These are phyloP conservation scores for Albophoma yamanashiensis DNA, from an alignment of 2,329 filamentous ascomycete genomes.

Conservation along the genomic window DNA sequence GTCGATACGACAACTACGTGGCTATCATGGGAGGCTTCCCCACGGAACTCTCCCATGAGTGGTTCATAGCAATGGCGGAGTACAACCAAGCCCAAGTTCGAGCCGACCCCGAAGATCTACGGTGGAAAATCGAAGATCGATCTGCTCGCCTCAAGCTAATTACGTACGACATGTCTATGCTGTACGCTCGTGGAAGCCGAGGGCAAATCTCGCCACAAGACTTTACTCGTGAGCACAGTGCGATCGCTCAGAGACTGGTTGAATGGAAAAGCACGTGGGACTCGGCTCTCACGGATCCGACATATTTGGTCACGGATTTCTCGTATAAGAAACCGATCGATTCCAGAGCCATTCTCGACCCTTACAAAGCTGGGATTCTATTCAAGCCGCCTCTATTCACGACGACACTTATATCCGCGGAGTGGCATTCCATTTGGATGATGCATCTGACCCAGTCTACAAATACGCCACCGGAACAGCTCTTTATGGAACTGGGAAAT, in stretches of 20 bases:
- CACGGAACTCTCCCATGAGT: conserved; percentile 63
- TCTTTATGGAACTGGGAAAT: conserved; percentile 42
- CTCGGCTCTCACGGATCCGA: conserved; percentile 47
- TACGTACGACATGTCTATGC: conserved; percentile 67
- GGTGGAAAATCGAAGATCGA: conserved; percentile 56
- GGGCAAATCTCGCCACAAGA: conserved; percentile 53
- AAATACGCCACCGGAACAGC: conserved; percentile 38
- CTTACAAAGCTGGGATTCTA: conserved; percentile 58
- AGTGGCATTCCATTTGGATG: conserved; percentile 68
- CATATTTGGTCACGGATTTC: conserved; percentile 54
- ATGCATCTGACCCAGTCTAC: conserved; percentile 72
- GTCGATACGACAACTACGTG: conserved; percentile 76
- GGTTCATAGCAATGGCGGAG: conserved; percentile 58
- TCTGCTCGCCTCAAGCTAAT: conserved; percentile 59
- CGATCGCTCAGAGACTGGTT: conserved; percentile 35
- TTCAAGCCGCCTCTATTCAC: conserved; percentile 61
- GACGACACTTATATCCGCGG: conserved; percentile 63
- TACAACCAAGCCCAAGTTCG: conserved; percentile 50
- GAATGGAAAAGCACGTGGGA: conserved; percentile 49
- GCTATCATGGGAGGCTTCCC: conserved; percentile 73
- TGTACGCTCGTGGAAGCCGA: conserved; percentile 60
- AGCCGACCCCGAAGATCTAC: conserved; percentile 49
- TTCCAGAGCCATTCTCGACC: conserved; percentile 61
- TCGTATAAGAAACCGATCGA: conserved; percentile 38
- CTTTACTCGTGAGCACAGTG: conserved; percentile 52